Conservation (phyloP, 2,329 filamentous ascomycete species). For the Ceratocystis cacaofunesta region DNA sequence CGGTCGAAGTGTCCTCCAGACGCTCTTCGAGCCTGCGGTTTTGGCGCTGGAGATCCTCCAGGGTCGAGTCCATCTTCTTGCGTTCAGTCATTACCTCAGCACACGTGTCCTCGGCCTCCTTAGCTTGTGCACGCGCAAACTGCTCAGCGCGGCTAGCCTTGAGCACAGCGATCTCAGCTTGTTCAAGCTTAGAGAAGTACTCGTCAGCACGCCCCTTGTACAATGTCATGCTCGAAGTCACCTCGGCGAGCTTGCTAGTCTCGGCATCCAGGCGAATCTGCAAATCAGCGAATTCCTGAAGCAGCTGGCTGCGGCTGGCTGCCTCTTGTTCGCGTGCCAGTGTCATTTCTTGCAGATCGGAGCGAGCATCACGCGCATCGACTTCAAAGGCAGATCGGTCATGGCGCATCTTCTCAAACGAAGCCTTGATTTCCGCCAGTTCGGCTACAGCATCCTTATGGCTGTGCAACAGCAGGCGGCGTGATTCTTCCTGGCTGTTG, state of each 20-base stretch:
- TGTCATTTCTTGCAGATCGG: conserved; percentile 69
- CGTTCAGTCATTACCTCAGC: conserved; percentile 83
- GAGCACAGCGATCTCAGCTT: conserved; percentile 87
- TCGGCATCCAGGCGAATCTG: conserved; percentile 88
- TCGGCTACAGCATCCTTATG: conserved; percentile 79
- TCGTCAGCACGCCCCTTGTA: conserved; percentile 91
- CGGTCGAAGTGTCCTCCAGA: conserved; percentile 79
- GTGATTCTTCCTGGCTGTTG: conserved; percentile 81
- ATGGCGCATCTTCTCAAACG: conserved; percentile 77
- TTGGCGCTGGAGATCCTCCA: conserved; percentile 82
- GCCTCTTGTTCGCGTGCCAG: conserved; percentile 72
- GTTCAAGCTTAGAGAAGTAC: conserved; percentile 93
- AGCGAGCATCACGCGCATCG: conserved; percentile 68
- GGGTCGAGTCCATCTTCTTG: conserved; percentile 70
- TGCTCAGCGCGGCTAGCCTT: conserved; percentile 86
- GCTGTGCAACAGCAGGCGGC: conserved; percentile 63
- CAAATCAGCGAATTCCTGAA: conserved; percentile 84
- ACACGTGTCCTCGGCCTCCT: conserved; percentile 81
- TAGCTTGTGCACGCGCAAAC: conserved; percentile 78
- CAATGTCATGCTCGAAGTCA: conserved; percentile 66
- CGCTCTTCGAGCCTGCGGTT: conserved; percentile 82
- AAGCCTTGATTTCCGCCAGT: conserved; percentile 68
- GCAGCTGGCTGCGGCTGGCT: conserved; percentile 70
- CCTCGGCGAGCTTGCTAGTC: conserved; percentile 68
- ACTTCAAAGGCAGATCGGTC: conserved; percentile 67